These are phyloP conservation scores for Cyclospora cayetanensis DNA, from an alignment of 169 alveolate species.

Conservation along the genomic window DNA sequence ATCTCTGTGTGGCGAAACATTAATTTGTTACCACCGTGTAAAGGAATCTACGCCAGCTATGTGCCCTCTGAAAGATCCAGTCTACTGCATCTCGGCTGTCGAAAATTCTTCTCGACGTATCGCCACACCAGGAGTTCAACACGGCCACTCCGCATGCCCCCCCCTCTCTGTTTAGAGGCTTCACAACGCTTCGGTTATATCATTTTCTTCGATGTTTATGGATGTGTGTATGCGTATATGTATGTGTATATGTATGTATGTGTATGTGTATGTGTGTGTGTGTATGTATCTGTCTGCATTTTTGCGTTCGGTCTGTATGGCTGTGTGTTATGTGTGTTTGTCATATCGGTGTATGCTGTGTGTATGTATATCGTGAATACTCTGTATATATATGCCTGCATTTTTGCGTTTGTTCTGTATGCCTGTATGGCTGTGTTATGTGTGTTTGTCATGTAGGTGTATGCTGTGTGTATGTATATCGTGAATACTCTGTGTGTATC, in stretches of 20 bases:
- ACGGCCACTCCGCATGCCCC: too few relatives aligned
- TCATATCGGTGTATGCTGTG: too few relatives aligned
- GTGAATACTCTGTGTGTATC: too few relatives aligned
- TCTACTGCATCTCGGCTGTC: background rate
- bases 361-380: too few relatives aligned
- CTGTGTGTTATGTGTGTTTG: too few relatives aligned
- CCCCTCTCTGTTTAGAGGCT: background rate
- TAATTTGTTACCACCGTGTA: background rate
- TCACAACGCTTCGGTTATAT: background rate
- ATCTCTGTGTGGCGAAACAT: background rate
- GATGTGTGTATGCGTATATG: background rate
- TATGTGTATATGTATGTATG: background rate
- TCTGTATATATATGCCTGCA: too few relatives aligned
- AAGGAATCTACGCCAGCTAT: background rate
- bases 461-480: too few relatives aligned
- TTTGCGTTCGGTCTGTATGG: too few relatives aligned
- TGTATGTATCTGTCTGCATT: background rate
- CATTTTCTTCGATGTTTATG: background rate
- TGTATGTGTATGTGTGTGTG: background rate
- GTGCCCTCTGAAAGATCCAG: background rate
- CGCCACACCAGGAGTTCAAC: too few relatives aligned
- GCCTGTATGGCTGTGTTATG: too few relatives aligned
- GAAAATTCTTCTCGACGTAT: background rate
- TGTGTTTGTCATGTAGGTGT: too few relatives aligned
- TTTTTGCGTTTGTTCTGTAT: too few relatives aligned